phyloP scores from a whole-genome alignment of 2,329 filamentous ascomycete genomes.

The Xylaria sp. region DNA sequence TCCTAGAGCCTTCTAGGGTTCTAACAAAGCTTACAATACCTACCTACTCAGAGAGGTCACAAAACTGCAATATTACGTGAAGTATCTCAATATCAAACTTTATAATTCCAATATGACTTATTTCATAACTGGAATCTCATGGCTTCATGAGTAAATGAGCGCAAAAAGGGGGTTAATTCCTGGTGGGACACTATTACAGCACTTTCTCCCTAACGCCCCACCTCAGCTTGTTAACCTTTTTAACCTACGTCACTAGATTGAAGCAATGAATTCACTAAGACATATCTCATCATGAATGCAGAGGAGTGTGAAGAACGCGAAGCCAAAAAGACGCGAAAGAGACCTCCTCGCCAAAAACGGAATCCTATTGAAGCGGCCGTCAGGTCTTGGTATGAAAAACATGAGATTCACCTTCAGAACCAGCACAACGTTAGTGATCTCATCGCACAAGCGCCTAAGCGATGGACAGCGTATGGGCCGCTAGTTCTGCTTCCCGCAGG shows the following conservation, averaged over 20 bases:
- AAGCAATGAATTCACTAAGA: not conserved
- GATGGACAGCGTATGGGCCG: conserved; percentile 70
- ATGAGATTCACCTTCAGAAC: conserved; percentile 29
- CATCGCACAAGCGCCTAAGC: conserved; percentile 59
- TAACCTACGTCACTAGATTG: not conserved
- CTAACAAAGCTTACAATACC: too few relatives aligned
- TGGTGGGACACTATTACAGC: not conserved
- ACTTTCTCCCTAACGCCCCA: conserved; percentile 5
- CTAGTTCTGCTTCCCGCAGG: conserved; percentile 70
- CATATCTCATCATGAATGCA: conserved; percentile 20
- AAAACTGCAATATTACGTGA: too few relatives aligned
- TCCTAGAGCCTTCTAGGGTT: too few relatives aligned
- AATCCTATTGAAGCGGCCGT: conserved; percentile 40
- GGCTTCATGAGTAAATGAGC: conserved; percentile 7
- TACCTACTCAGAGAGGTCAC: too few relatives aligned
- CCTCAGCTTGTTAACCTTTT: conserved; percentile 13
- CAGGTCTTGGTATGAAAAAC: conserved; percentile 14
- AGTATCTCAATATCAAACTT: too few relatives aligned
- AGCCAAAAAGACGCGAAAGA: not conserved
- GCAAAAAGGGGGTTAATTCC: conserved; percentile 20
- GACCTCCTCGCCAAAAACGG: conserved; percentile 19
- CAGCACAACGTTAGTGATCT: conserved; percentile 45
- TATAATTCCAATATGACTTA: too few relatives aligned
- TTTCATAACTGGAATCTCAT: not conserved
- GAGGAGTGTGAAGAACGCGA: not conserved